Evolutionary conservation across 2,329 filamentous ascomycete genomes (phyloP).

Genomic region (Aurifilum marmelostoma): DNA sequence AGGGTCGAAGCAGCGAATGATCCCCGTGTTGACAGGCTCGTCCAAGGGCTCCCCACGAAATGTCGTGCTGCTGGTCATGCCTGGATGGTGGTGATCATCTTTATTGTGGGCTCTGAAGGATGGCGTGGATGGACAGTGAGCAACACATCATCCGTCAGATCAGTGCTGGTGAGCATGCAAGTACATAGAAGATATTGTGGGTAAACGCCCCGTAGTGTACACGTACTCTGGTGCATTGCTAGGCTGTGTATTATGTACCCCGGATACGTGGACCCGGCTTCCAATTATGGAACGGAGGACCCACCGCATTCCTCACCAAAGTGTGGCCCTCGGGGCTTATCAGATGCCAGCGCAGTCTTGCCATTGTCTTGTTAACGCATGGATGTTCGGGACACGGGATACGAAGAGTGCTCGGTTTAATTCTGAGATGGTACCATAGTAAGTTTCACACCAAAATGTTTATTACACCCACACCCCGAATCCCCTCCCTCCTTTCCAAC

Average conservation of each 20-base stretch:
- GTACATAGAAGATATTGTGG: not conserved
- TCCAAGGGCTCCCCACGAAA: not conserved
- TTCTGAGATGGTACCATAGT: not conserved
- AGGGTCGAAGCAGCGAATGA: not conserved
- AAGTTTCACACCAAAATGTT: slow-evolving; percentile 5
- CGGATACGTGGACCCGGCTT: slow-evolving; percentile 16
- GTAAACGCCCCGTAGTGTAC: not conserved
- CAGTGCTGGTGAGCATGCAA: not conserved
- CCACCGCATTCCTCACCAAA: not conserved
- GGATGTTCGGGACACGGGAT: not conserved
- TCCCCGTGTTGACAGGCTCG: not conserved
- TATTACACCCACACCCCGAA: slow-evolving; percentile 4
- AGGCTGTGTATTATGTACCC: not conserved
- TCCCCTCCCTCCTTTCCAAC: not conserved
- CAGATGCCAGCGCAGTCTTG: not conserved
- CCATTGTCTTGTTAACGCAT: not conserved
- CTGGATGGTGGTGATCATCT: not conserved
- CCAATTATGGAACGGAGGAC: slow-evolving; percentile 20
- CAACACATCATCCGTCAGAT: not conserved
- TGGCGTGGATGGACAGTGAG: not conserved
- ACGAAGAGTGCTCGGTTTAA: slow-evolving; percentile 1
- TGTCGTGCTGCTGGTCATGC: slow-evolving; percentile 1
- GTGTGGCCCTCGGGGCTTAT: not conserved
- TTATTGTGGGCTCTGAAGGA: not conserved
- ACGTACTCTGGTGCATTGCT: not conserved